A percentile compares a stretch with the other conserved stretches of the same genome.
Evolutionary conservation across 768 basidiomycete species (phyloP).

Genomic region (Mycena venus): DNA sequence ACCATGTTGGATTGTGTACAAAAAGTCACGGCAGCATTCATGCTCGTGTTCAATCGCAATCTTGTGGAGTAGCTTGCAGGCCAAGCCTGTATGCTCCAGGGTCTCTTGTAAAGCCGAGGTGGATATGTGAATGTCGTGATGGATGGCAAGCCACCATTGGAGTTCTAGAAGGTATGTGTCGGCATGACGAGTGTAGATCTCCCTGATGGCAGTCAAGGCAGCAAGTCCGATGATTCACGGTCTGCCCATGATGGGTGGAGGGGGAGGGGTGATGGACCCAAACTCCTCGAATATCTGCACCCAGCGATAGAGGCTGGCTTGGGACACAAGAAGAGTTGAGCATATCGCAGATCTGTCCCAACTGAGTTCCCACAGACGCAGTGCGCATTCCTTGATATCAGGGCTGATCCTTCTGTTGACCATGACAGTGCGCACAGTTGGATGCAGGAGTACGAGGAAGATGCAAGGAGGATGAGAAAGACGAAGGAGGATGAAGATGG

Average conservation of each 20-base stretch:
- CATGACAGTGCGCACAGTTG: conserved; percentile 26
- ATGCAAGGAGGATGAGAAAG: background rate
- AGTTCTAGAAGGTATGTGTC: conserved; percentile 41
- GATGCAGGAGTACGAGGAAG: background rate
- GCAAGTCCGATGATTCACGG: conserved; percentile 33
- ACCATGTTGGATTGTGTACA: conserved; percentile 6
- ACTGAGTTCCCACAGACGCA: no score
- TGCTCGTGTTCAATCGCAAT: conserved; percentile 41
- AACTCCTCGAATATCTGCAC: conserved; percentile 1
- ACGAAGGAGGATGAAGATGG: background rate
- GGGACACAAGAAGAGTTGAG: conserved; percentile 5
- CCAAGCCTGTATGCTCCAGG: conserved; percentile 76
- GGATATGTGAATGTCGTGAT: conserved; percentile 40
- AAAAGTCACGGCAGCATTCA: conserved; percentile 25
- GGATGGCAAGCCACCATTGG: conserved; percentile 34
- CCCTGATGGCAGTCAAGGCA: conserved; percentile 35
- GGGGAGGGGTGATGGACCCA: background rate
- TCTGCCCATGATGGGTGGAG: conserved; percentile 36
- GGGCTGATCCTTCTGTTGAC: conserved; percentile 38
- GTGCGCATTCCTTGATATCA: conserved; percentile 45
- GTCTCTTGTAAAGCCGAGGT: conserved; percentile 62
- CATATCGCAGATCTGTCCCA: conserved; percentile 25
- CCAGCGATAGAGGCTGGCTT: conserved; percentile 21
- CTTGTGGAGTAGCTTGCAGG: conserved; percentile 73
- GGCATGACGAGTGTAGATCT: conserved; percentile 29